Conservation (phyloP, 1,284 basidiomycete genomes). For the Ceratobasidium papillatum region DNA sequence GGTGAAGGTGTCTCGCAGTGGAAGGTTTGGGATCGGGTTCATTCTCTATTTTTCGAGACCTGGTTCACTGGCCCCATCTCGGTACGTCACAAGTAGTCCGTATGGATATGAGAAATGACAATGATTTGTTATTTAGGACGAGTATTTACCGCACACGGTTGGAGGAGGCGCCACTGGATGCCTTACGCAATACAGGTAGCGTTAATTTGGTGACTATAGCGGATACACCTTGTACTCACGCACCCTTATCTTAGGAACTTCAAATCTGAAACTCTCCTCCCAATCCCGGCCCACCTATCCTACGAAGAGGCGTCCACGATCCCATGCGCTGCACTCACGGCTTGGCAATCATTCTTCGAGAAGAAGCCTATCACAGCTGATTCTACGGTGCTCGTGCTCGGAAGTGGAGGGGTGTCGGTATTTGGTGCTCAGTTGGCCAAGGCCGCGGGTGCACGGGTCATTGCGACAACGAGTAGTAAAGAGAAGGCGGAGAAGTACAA, state of each 20-base stretch:
- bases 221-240: neutral
- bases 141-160: neutral
- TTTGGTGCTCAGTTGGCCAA: constrained; percentile 64
- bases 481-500: constrained; percentile 62
- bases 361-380: constrained; percentile 57
- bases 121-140: neutral
- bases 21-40: constrained; percentile 66
- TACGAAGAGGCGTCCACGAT: constrained; percentile 50
- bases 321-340: constrained; percentile 61
- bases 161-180: constrained; percentile 6
- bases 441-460: constrained; percentile 66
- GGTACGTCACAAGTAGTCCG: neutral
- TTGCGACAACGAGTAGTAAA: constrained; percentile 68
- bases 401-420: constrained; percentile 68
- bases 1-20: constrained; percentile 63
- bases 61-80: constrained; percentile 57
- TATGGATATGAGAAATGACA: neutral
- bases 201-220: constrained; percentile 51
- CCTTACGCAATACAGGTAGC: constrained; percentile 54
- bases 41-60: constrained; percentile 57
- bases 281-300: constrained; percentile 4
- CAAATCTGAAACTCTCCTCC: neutral
- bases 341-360: constrained; percentile 61
- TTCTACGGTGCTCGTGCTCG: constrained; percentile 63
- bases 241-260: constrained; percentile 50